phyloP scores from a whole-genome alignment of 2,329 filamentous ascomycete species.

The Neocatenulostroma microsporum region DNA sequence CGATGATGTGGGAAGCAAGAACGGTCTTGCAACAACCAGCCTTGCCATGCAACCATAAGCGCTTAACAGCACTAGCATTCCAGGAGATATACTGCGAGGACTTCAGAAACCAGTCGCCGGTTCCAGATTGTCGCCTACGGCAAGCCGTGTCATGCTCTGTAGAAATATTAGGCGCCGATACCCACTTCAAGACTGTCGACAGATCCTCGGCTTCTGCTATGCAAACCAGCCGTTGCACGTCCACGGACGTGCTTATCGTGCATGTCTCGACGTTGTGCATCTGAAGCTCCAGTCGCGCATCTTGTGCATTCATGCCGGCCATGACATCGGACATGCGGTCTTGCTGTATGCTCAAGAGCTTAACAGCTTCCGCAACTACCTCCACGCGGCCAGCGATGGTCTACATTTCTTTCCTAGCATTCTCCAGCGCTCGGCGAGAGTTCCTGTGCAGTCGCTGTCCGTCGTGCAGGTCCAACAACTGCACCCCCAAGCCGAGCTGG shows the following conservation, averaged over 20 bases:
- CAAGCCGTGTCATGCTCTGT: conserved; percentile 5
- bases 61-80: background rate
- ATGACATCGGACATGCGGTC: too few species aligned
- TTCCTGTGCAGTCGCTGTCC: background rate
- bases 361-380: background rate
- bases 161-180: background rate
- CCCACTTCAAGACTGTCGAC: background rate
- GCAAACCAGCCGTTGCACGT: background rate
- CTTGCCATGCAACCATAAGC: conserved; percentile 7
- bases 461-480: conserved; percentile 7
- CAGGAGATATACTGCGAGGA: conserved; percentile 3
- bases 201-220: conserved; percentile 5
- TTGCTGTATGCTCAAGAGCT: too few species aligned
- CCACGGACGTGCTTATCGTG: background rate
- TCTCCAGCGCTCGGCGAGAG: background rate
- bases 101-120: conserved; percentile 9
- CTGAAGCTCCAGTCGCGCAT: too few species aligned
- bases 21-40: conserved; percentile 11
- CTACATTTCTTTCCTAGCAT: too few species aligned
- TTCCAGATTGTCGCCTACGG: background rate
- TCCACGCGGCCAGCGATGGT: too few species aligned
- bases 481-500: conserved; percentile 7
- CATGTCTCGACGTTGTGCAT: too few species aligned
- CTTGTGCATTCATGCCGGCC: too few species aligned
- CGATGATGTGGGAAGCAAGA: conserved; percentile 6